These are phyloP conservation scores for Termitomyces sp. DNA, from an alignment of 768 basidiomycete genomes.

Conservation along the genomic window DNA sequence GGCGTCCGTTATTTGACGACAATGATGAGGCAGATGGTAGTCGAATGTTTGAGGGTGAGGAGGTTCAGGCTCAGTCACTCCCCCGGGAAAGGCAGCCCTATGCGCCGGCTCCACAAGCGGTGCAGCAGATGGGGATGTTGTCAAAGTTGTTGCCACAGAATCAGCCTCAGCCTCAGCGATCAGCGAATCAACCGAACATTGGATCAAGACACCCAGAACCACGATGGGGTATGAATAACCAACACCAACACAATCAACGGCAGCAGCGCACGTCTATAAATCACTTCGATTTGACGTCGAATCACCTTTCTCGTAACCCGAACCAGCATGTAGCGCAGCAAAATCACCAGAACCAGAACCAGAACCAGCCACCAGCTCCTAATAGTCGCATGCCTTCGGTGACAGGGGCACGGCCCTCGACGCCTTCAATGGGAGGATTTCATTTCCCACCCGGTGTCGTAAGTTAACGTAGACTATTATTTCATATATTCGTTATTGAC, in stretches of 20 bases:
- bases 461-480: conserved; percentile 9
- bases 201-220: background rate
- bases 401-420: conserved; percentile 17
- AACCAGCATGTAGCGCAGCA: conserved; percentile 4
- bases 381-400: background rate
- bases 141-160: conserved; percentile 5
- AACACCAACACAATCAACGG: background rate
- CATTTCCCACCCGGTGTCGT: conserved; percentile 44
- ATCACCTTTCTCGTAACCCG: background rate
- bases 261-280: background rate
- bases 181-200: background rate
- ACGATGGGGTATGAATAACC: background rate
- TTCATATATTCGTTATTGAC: background rate
- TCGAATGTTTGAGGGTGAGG: conserved; percentile 12
- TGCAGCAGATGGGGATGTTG: conserved; percentile 1
- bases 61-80: conserved; percentile 2
- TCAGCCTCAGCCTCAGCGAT: background rate
- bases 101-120: conserved; percentile 1
- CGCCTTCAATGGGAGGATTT: conserved; percentile 43
- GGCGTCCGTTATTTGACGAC: conserved; percentile 36
- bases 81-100: background rate
- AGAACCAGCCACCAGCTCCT: conserved; percentile 7
- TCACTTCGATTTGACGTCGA: background rate
- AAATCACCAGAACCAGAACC: conserved; percentile 14
- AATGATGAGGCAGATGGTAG: conserved; percentile 18